A percentile compares a stretch with the other conserved stretches of the same genome.
Evolutionary conservation across 345 rosid species (phyloP).

Genomic region (Brassica juncea): DNA sequence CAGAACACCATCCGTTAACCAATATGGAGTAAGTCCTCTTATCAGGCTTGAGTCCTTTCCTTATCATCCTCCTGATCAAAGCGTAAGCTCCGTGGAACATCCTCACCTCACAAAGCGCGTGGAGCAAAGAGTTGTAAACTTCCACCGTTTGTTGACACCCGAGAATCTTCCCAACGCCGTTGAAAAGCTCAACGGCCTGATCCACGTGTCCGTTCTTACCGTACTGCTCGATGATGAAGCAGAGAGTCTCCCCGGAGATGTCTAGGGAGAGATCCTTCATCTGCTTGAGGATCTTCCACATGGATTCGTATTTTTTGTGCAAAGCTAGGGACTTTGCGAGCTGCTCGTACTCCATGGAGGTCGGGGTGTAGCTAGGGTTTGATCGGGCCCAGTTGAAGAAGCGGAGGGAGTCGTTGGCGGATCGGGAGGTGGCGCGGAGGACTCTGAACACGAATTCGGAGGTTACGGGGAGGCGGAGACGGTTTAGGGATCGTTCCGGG

Average conservation of each 20-base stretch:
- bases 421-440: conserved; percentile 71
- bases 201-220: conserved; percentile 74
- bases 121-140: conserved; percentile 69
- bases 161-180: conserved; percentile 50
- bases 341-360: conserved; percentile 71
- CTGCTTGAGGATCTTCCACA: conserved; percentile 80
- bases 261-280: conserved; percentile 56
- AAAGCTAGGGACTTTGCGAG: conserved; percentile 63
- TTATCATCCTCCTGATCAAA: conserved; percentile 74
- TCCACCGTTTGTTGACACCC: conserved; percentile 55
- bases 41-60: conserved; percentile 66
- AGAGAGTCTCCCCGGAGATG: conserved; percentile 61
- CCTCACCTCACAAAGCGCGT: conserved; percentile 77
- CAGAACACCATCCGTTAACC: conserved; percentile 83
- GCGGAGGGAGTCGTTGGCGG: conserved; percentile 68
- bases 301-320: conserved; percentile 63
- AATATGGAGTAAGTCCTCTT: conserved; percentile 63
- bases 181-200: conserved; percentile 85
- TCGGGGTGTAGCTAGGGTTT: conserved; percentile 56
- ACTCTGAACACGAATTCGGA: conserved; percentile 85
- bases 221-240: conserved; percentile 70
- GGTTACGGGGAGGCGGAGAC: conserved; percentile 52
- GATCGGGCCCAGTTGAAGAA: conserved; percentile 89
- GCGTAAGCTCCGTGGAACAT: conserved; percentile 90
- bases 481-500: conserved; percentile 74